Base-by-base conservation (phyloP, 169 alveolate species). In the Sarcocystis neurona region DNA sequence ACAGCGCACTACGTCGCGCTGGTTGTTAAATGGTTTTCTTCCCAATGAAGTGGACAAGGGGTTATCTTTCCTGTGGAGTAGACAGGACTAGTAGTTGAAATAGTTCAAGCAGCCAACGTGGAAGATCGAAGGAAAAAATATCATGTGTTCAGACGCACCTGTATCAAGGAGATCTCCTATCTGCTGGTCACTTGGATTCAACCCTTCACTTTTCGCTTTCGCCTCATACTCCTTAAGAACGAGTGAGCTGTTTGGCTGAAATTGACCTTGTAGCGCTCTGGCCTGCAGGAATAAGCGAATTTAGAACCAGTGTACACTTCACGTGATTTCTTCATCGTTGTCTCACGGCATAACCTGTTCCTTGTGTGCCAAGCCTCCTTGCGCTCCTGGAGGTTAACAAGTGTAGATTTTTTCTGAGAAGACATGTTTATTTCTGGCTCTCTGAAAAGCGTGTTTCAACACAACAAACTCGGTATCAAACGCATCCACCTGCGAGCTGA, bases 161-260 rank as follows among this genome's bases (percentile, higher is more conserved):
- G 63, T 47, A 23, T 87, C 91, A 6, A 87, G 74, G 50, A 87
- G 50, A n/a, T 87, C 87, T 23, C 70, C 79, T 58, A 87, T 58
- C 47, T 53, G 80, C 43, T 44, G 53, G 60, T 87, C 91, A 34
- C 70, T 44, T 27, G 91, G 91, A 47, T 60, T 50, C 60, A 87
- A 34, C 5, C 91, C 91, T 27, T 39, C 88, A 10, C 77, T 82
- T 56, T 87, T 87, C 70, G 87, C 91, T 23, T 75, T 60, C 0
- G 91, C 68, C 30, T 60, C 84, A 4, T 77, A 43, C 43, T 48
- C 66, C 47, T 47, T 77, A 0, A 87, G 79, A 44, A 72, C 66
- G 6, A 39, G 58, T 20, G 68, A 44, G 74, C 82, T 53, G 63
- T 87, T 87, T 27, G 75, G 80, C 27, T 87, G 56, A n/a, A n/a